phyloP scores from a whole-genome alignment of 805 yeast species.

The Tetrapisispora iriomotensis region DNA sequence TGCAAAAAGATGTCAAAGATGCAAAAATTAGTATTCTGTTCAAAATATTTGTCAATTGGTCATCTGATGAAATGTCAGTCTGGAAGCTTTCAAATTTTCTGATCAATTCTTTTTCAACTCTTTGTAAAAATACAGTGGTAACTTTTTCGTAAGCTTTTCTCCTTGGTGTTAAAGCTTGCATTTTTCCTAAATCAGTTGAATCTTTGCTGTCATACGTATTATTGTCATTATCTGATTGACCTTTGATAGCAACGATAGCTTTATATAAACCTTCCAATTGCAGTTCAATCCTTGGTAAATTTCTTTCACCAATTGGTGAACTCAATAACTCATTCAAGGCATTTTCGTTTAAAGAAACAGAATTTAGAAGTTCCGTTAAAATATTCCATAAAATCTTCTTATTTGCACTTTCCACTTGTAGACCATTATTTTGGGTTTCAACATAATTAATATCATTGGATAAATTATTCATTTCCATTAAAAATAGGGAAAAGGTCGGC shows the following conservation, averaged over 20 bases:
- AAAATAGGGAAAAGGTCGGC: slow-evolving; percentile 44
- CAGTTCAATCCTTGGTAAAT: slow-evolving; percentile 42
- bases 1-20: slow-evolving; percentile 48
- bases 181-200: slow-evolving; percentile 39
- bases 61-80: slow-evolving; percentile 25
- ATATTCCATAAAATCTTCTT: slow-evolving; percentile 67
- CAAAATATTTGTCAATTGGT: slow-evolving; percentile 25
- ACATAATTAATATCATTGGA: slow-evolving; percentile 60
- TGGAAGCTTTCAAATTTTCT: slow-evolving; percentile 33
- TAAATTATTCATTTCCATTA: slow-evolving; percentile 53
- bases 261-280: slow-evolving; percentile 47
- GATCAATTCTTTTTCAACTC: slow-evolving; percentile 37
- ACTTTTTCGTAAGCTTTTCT: slow-evolving; percentile 49
- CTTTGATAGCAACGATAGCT: slow-evolving; percentile 57
- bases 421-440: slow-evolving; percentile 67
- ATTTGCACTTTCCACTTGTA: slow-evolving; percentile 76
- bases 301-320: slow-evolving; percentile 39
- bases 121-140: slow-evolving; percentile 39
- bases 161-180: slow-evolving; percentile 66
- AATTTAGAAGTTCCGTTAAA: slow-evolving; percentile 53
- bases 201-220: too few species aligned
- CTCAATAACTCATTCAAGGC: slow-evolving; percentile 40
- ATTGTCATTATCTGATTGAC: slow-evolving; percentile 31
- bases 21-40: slow-evolving; percentile 36
- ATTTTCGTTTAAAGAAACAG: slow-evolving; percentile 54